phyloP scores from a whole-genome alignment of 1,139 yeast species.

The Geotrichum phurueaensis region DNA sequence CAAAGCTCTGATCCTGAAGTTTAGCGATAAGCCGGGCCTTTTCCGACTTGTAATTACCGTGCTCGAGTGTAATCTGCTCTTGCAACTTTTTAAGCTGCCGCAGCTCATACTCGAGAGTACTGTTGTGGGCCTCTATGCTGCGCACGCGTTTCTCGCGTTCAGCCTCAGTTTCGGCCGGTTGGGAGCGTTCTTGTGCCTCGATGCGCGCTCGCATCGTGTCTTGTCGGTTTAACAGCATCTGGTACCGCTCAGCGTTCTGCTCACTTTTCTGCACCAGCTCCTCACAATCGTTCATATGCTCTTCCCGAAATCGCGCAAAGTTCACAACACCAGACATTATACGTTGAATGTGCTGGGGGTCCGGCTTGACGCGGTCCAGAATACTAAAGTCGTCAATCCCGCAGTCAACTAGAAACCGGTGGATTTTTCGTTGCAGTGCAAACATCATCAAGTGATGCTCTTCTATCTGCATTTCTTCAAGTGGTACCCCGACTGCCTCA shows the following conservation, averaged over 20 bases:
- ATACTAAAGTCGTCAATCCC: constrained; percentile 75
- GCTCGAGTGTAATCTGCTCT: constrained; percentile 60
- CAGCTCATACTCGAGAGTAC: constrained; percentile 56
- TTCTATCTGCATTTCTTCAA: constrained; percentile 26
- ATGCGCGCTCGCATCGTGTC: constrained; percentile 38
- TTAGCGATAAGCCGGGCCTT: constrained; percentile 53
- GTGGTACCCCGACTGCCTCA: constrained; percentile 27
- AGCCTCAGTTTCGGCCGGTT: background rate
- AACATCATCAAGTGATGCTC: constrained; percentile 39
- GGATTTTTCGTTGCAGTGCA: constrained; percentile 54
- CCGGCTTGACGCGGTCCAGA: constrained; percentile 67
- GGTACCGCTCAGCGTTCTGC: constrained; percentile 40
- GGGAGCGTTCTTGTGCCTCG: constrained; percentile 26
- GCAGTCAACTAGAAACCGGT: constrained; percentile 59
- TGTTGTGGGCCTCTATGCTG: constrained; percentile 51
- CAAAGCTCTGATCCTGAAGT: constrained; percentile 49
- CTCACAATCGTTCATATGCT: constrained; percentile 61
- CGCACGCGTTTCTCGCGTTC: constrained; percentile 34
- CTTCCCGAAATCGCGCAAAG: constrained; percentile 74
- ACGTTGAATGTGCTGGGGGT: constrained; percentile 55
- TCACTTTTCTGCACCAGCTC: constrained; percentile 54
- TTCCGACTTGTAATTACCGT: constrained; percentile 57
- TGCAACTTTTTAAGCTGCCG: constrained; percentile 58
- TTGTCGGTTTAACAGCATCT: constrained; percentile 41
- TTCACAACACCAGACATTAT: constrained; percentile 79